A percentile compares a stretch with the other conserved stretches of the same genome.
phyloP scores from a whole-genome alignment of 1,284 basidiomycete genomes.

The Naganishia sp. region DNA sequence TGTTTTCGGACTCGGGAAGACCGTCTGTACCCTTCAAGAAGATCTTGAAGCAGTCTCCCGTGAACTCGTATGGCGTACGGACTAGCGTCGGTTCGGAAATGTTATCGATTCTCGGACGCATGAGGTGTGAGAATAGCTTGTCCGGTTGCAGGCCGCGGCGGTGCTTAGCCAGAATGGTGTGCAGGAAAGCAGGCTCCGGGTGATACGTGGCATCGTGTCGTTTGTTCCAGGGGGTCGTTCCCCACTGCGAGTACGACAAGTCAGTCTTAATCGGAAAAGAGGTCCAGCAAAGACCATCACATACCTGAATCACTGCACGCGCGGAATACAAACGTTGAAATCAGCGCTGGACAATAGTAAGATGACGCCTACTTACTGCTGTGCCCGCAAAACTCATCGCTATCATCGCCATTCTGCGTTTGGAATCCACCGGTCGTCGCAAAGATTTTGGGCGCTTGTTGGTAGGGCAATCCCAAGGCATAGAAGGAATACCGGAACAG shows the following conservation, averaged over 20 bases:
- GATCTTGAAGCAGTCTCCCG: slow-evolving; percentile 49
- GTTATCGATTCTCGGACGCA: slow-evolving; percentile 45
- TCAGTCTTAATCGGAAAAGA: not conserved
- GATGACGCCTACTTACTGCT: slow-evolving; percentile 37
- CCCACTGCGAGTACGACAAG: slow-evolving; percentile 29
- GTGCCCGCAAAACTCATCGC: slow-evolving; percentile 49
- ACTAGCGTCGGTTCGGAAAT: slow-evolving; percentile 48
- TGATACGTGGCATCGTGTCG: slow-evolving; percentile 46
- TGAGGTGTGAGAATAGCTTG: slow-evolving; percentile 49
- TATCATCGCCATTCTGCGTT: slow-evolving; percentile 41
- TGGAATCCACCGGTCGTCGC: slow-evolving; percentile 48
- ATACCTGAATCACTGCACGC: slow-evolving; percentile 18
- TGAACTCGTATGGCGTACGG: slow-evolving; percentile 49
- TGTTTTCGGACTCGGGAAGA: slow-evolving; percentile 39
- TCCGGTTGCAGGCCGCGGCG: slow-evolving; percentile 46
- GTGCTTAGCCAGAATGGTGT: slow-evolving; percentile 56
- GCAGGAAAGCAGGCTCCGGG: slow-evolving; percentile 54
- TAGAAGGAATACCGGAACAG: slow-evolving; percentile 55
- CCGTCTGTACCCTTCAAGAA: slow-evolving; percentile 51
- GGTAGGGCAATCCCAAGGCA: slow-evolving; percentile 53
- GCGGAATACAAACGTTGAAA: not conserved
- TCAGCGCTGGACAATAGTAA: not conserved
- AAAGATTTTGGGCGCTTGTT: slow-evolving; percentile 53
- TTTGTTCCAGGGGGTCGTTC: slow-evolving; percentile 32
- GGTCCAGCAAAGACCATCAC: not conserved